A percentile compares a stretch with the other conserved stretches of the same genome.
phyloP scores from a whole-genome alignment of 768 basidiomycete species.

The Suillus subalutaceus region DNA sequence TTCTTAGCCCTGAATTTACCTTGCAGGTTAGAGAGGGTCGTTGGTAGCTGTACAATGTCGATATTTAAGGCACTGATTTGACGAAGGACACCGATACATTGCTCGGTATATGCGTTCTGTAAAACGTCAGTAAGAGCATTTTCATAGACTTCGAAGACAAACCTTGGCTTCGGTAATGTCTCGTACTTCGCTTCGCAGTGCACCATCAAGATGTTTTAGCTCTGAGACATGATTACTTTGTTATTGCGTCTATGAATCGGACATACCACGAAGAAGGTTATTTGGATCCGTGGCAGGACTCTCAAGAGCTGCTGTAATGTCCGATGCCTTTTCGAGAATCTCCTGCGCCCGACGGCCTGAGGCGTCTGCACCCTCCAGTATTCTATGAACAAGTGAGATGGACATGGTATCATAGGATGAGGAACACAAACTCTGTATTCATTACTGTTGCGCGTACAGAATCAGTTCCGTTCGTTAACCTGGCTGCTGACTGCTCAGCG shows the following conservation, averaged over 20 bases:
- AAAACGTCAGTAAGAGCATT: constrained; percentile 26
- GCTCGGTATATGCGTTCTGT: constrained; percentile 74
- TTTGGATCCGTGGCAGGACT: constrained; percentile 57
- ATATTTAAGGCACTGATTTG: constrained; percentile 82
- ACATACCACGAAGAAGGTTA: constrained; percentile 52
- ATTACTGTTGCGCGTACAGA: constrained; percentile 53
- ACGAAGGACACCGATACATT: constrained; percentile 66
- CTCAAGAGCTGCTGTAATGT: constrained; percentile 53
- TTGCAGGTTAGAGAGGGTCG: constrained; percentile 65
- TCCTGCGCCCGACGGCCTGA: constrained; percentile 62
- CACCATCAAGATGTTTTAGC: constrained; percentile 62
- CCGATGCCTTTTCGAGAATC: constrained; percentile 55
- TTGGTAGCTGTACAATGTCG: constrained; percentile 75
- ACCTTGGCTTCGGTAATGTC: constrained; percentile 61
- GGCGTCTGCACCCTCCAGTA: constrained; percentile 61
- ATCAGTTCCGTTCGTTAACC: constrained; percentile 62
- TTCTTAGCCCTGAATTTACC: constrained; percentile 73
- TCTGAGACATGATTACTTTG: constrained; percentile 43
- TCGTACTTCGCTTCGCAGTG: constrained; percentile 63
- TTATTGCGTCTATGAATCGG: not conserved
- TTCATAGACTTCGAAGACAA: constrained; percentile 9
- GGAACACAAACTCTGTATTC: constrained; percentile 24
- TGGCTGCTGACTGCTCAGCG: constrained; percentile 53
- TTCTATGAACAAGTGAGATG: constrained; percentile 37
- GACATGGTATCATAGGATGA: not conserved